Percentiles rank a stretch among this genome's conserved stretches.
Evolutionary conservation across 331 rosid species (phyloP).

Genomic region (Quercus lobata): DNA sequence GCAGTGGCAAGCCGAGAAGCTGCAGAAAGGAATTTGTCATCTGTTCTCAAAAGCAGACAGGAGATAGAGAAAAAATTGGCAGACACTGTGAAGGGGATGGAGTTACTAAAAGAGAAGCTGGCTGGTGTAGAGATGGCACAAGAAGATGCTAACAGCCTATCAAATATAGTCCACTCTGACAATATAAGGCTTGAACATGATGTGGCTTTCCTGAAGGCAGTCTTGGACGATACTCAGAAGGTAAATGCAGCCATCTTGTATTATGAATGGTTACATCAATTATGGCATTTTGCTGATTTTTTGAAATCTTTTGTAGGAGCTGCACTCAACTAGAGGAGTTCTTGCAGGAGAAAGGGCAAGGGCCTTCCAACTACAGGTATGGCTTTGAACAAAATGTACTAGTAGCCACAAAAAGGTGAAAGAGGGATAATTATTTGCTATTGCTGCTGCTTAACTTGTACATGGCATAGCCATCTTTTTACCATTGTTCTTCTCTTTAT

Average conservation of each 20-base stretch:
- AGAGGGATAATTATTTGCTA: not conserved
- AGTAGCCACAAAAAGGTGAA: not conserved
- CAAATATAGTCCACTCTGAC: constrained; percentile 87
- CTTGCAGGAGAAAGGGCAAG: constrained; percentile 85
- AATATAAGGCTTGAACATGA: constrained; percentile 95
- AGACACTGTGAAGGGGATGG: constrained; percentile 60
- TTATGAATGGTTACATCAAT: not conserved
- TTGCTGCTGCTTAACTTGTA: not conserved
- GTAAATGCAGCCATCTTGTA: constrained; percentile 23
- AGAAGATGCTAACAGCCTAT: constrained; percentile 82
- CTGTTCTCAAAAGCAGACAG: constrained; percentile 66
- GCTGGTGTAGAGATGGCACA: constrained; percentile 70
- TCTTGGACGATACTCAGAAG: constrained; percentile 92
- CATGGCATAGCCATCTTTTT: not conserved
- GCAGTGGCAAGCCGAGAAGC: constrained; percentile 67
- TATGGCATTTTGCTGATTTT: constrained; percentile 11
- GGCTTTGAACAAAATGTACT: constrained; percentile 5
- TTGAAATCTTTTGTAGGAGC: constrained; percentile 50
- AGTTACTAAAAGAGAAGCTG: constrained; percentile 68
- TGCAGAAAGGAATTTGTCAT: constrained; percentile 63
- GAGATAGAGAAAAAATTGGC: constrained; percentile 71
- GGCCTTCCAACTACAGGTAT: constrained; percentile 94
- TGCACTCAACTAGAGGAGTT: constrained; percentile 94
- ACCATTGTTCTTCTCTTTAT: not conserved
- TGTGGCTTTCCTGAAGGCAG: constrained; percentile 98